These are phyloP conservation scores for Beauveria sp. DNA, from an alignment of 2,329 filamentous ascomycete species.

Conservation along the genomic window DNA sequence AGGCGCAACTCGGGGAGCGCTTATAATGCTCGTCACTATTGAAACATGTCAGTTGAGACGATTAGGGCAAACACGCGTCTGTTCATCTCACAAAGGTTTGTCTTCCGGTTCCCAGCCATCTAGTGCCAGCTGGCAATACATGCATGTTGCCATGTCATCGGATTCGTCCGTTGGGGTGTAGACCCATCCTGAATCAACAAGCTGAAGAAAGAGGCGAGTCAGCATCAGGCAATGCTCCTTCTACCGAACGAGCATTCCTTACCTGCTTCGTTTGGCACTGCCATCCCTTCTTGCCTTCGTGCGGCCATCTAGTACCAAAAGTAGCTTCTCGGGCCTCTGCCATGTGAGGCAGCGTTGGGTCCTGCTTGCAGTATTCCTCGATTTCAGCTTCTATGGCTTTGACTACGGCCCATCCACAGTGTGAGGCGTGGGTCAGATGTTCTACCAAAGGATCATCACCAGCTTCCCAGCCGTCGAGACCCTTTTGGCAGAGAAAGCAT, in stretches of 20 bases:
- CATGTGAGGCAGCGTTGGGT: slow-evolving; percentile 67
- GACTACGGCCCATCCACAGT: slow-evolving; percentile 82
- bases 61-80: slow-evolving; percentile 6
- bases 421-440: slow-evolving; percentile 72
- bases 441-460: slow-evolving; percentile 77
- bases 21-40: slow-evolving; percentile 75
- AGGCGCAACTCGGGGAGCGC: slow-evolving; percentile 71
- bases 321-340: slow-evolving; percentile 72
- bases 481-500: slow-evolving; percentile 80
- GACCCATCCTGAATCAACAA: slow-evolving; percentile 89
- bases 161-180: slow-evolving; percentile 79
- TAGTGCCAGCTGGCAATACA: slow-evolving; percentile 81
- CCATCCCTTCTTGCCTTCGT: slow-evolving; percentile 83
- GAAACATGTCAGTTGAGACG: slow-evolving; percentile 17
- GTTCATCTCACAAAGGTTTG: slow-evolving; percentile 63
- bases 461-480: slow-evolving; percentile 86
- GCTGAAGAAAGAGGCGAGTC: slow-evolving; percentile 36
- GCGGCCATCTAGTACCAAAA: slow-evolving; percentile 79
- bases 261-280: slow-evolving; percentile 85
- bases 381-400: slow-evolving; percentile 53
- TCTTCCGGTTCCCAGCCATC: slow-evolving; percentile 94
- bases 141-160: slow-evolving; percentile 83
- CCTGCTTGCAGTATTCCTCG: slow-evolving; percentile 57
- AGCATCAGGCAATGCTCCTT: slow-evolving; percentile 2
- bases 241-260: slow-evolving; percentile 15